Conservation (phyloP, 257 asterid species). For the Coffea canephora region DNA sequence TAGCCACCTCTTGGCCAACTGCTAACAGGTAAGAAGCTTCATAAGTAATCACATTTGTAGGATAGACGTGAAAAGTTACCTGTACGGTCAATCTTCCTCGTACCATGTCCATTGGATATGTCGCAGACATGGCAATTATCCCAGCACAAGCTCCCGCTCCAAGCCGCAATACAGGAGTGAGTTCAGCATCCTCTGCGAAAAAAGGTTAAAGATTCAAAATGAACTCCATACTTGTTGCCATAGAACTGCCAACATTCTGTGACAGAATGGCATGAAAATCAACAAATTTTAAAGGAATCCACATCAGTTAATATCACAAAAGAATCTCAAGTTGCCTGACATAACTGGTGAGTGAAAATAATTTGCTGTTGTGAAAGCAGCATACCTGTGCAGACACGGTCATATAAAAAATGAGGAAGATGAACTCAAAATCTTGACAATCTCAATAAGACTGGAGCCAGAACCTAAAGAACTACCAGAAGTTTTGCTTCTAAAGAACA, state of each 20-base stretch:
- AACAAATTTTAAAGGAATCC: not conserved
- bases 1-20: not conserved
- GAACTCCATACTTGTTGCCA: not conserved
- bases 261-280: not conserved
- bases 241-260: not conserved
- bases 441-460: not conserved
- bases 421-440: not conserved
- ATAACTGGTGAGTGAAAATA: not conserved
- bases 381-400: not conserved
- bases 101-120: conserved; percentile 99
- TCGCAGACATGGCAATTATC: conserved; percentile 98
- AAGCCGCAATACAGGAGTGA: conserved; percentile 82
- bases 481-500: not conserved
- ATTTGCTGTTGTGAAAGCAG: not conserved
- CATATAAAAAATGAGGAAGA: not conserved
- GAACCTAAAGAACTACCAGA: not conserved
- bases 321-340: not conserved
- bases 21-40: not conserved
- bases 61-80: conserved; percentile 39
- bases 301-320: not conserved
- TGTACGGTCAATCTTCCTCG: conserved; percentile 96
- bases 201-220: not conserved
- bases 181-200: conserved; percentile 76
- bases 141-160: conserved; percentile 99
- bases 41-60: not conserved